Percentiles rank a stretch among this genome's conserved stretches.
Evolutionary conservation across 129 eudicot species (phyloP).

Genomic region (Cynara cardunculus): DNA sequence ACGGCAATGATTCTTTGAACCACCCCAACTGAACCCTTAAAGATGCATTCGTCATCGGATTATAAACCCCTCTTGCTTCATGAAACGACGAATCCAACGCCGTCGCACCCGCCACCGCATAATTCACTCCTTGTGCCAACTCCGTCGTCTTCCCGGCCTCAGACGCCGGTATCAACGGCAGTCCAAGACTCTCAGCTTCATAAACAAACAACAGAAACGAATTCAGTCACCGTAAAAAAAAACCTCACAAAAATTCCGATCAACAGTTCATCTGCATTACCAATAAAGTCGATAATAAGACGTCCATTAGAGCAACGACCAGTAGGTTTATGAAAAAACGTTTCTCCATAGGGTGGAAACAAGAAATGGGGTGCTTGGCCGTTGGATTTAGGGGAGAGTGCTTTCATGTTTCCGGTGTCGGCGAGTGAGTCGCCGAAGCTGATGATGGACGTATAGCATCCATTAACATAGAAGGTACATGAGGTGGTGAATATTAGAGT

Average conservation of each 20-base stretch:
- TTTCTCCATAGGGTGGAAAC: conserved; percentile 49
- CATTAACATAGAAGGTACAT: conserved; percentile 11
- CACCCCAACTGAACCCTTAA: conserved; percentile 39
- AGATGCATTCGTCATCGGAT: conserved; percentile 25
- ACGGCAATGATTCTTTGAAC: conserved; percentile 32
- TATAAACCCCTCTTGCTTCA: conserved; percentile 23
- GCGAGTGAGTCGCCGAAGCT: conserved; percentile 89
- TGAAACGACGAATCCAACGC: conserved; percentile 28
- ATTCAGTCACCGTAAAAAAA: neutral
- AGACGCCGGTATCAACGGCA: conserved; percentile 32
- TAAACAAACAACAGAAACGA: neutral
- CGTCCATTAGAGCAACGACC: conserved; percentile 69
- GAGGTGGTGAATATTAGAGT: neutral
- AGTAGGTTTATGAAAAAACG: conserved; percentile 49
- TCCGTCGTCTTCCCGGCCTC: neutral
- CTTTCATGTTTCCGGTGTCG: conserved; percentile 64
- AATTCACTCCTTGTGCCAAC: conserved; percentile 34
- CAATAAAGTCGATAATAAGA: conserved; percentile 50
- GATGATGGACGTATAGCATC: conserved; percentile 48
- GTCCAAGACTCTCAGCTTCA: conserved; percentile 42
- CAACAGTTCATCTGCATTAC: conserved; percentile 4
- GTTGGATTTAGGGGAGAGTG: neutral
- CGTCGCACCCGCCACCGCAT: conserved; percentile 35
- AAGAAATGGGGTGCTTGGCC: conserved; percentile 2
- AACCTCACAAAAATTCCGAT: neutral